Evolutionary conservation across 2,329 filamentous ascomycete species (phyloP).

Genomic region (Acephala macrosclerotiorum): DNA sequence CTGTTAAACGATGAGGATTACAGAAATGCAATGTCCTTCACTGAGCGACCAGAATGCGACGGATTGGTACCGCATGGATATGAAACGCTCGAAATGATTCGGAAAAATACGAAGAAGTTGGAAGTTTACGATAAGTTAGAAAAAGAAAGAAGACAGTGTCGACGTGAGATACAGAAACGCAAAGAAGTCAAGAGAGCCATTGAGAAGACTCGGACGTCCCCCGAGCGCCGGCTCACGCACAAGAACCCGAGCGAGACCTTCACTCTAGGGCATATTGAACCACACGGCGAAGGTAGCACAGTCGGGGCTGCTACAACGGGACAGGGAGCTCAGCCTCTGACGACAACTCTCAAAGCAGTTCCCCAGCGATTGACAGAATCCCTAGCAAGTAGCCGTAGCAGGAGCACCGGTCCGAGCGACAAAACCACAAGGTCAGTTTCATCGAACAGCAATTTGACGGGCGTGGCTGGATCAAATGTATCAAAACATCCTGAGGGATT

Average conservation of each 20-base stretch:
- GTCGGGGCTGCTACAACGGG: too few relatives aligned
- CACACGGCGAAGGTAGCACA: too few relatives aligned
- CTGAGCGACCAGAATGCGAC: conserved; percentile 31
- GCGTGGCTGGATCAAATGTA: not conserved
- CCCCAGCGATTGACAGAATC: too few relatives aligned
- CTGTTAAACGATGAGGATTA: conserved; percentile 43
- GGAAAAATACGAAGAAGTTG: not conserved
- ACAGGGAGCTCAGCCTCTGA: too few relatives aligned
- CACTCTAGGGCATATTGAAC: too few relatives aligned
- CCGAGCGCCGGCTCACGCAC: too few relatives aligned
- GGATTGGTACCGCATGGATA: conserved; percentile 23
- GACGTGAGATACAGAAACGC: too few relatives aligned
- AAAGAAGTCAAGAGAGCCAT: too few relatives aligned
- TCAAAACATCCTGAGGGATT: too few relatives aligned
- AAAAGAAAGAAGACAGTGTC: conserved; percentile 25
- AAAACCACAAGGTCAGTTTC: not conserved
- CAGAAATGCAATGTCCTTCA: conserved; percentile 16
- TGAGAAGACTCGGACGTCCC: too few relatives aligned
- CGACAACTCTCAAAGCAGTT: too few relatives aligned
- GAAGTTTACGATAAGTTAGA: conserved; percentile 14
- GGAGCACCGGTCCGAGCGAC: not conserved
- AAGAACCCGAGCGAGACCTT: too few relatives aligned
- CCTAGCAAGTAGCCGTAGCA: not conserved
- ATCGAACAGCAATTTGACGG: not conserved
- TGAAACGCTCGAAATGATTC: conserved; percentile 25